A percentile compares a stretch with the other conserved stretches of the same genome.
Conservation (phyloP, 2,329 filamentous ascomycete species). For the Alternaria burnsii region DNA sequence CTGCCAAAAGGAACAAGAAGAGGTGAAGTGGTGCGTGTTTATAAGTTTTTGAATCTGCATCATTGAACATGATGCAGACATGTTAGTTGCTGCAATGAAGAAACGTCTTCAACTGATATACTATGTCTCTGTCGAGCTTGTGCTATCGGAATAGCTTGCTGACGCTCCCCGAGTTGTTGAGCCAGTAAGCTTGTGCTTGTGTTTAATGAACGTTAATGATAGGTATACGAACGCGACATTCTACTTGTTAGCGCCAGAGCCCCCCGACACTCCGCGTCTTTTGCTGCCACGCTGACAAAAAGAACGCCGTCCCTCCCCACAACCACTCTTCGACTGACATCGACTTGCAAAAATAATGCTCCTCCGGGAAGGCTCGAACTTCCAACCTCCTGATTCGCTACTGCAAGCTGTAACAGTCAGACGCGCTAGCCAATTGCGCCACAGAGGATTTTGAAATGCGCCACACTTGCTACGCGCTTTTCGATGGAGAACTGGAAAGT, state of each 20-base stretch:
- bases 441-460: slow-evolving; percentile 46
- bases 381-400: slow-evolving; percentile 43
- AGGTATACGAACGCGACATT: no score
- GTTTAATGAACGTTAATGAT: no score
- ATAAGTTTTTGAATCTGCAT: neutral
- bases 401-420: slow-evolving; percentile 61
- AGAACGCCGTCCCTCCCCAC: neutral
- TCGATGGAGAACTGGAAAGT: neutral
- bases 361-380: slow-evolving; percentile 47
- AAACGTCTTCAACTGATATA: neutral
- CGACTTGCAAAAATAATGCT: slow-evolving; percentile 16
- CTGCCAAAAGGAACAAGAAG: slow-evolving; percentile 74
- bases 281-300: neutral
- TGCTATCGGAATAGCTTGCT: no score
- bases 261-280: neutral
- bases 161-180: no score
- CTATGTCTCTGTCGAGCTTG: neutral
- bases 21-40: slow-evolving; percentile 9
- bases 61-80: neutral
- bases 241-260: neutral
- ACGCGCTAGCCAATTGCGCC: slow-evolving; percentile 67
- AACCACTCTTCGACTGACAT: neutral
- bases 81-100: neutral
- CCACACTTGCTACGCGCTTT: slow-evolving; percentile 30
- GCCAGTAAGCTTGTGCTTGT: no score